Evolutionary conservation across 257 asterid species (phyloP).

Genomic region (Cinchona pubescens): DNA sequence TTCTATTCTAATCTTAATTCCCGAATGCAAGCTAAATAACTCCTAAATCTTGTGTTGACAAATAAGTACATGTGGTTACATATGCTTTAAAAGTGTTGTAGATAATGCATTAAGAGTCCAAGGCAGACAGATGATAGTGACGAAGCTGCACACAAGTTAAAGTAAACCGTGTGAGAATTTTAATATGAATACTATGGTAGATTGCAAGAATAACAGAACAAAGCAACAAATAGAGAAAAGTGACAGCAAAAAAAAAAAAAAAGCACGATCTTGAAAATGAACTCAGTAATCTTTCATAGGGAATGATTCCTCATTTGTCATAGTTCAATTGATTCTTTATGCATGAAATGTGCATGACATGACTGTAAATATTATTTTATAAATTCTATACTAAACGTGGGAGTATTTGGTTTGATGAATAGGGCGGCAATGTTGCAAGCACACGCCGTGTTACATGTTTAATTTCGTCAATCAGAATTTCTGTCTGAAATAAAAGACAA

Average conservation of each 20-base stretch:
- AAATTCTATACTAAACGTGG: constrained; percentile 30
- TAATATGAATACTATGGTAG: background rate
- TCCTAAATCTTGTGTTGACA: no score
- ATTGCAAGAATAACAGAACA: constrained; percentile 22
- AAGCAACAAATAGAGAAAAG: constrained; percentile 32
- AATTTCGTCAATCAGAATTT: background rate
- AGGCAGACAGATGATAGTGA: background rate
- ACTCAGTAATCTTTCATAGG: constrained; percentile 10
- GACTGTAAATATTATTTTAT: background rate
- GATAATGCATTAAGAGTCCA: background rate
- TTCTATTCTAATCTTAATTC: no score
- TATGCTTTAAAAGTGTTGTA: background rate
- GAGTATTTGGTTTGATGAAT: constrained; percentile 6
- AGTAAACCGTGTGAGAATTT: background rate
- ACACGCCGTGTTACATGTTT: constrained; percentile 8
- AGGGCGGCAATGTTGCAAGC: constrained; percentile 25
- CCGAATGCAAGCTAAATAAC: no score
- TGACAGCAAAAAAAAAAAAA: constrained; percentile 16
- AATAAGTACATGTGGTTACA: background rate
- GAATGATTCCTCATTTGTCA: constrained; percentile 23
- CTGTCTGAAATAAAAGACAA: background rate
- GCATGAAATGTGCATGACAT: constrained; percentile 43
- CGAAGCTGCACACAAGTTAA: background rate
- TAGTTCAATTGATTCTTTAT: constrained; percentile 23
- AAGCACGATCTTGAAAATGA: constrained; percentile 37